These are phyloP conservation scores for Penicillium sp. DNA, from an alignment of 2,329 filamentous ascomycete species.

Conservation along the genomic window DNA sequence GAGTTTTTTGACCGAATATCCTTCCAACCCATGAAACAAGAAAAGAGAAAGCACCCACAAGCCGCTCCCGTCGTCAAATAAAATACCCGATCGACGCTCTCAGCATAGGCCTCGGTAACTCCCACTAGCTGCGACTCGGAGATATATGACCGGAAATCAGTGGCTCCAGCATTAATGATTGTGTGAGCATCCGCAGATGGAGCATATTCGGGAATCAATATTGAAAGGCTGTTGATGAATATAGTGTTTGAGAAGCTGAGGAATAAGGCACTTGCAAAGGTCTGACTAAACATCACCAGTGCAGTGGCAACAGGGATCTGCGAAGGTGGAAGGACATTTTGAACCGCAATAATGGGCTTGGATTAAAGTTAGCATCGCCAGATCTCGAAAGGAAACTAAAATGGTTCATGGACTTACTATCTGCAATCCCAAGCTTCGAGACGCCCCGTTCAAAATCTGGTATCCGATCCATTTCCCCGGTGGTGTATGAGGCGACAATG, in stretches of 20 bases:
- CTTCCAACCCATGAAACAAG: background rate
- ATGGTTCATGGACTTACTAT: no score
- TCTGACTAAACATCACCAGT: background rate
- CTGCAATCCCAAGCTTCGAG: conserved; percentile 38
- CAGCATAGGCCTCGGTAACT: background rate
- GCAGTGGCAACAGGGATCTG: background rate
- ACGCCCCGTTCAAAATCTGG: conserved; percentile 50
- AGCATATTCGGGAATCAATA: background rate
- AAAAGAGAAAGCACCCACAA: background rate
- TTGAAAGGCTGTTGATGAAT: background rate
- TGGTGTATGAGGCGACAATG: conserved; percentile 39
- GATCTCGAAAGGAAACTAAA: no score
- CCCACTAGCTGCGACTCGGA: background rate
- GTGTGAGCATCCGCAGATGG: background rate
- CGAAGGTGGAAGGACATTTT: background rate
- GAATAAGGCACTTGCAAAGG: background rate
- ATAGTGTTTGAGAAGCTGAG: background rate
- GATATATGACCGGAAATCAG: background rate
- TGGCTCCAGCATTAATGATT: background rate
- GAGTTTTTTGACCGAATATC: background rate
- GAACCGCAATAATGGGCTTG: background rate
- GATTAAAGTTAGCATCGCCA: background rate
- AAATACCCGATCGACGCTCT: background rate
- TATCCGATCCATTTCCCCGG: conserved; percentile 52
- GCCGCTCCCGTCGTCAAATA: background rate